Evolutionary conservation across 805 yeast genomes (phyloP).

Genomic region (Starmerella geochares): DNA sequence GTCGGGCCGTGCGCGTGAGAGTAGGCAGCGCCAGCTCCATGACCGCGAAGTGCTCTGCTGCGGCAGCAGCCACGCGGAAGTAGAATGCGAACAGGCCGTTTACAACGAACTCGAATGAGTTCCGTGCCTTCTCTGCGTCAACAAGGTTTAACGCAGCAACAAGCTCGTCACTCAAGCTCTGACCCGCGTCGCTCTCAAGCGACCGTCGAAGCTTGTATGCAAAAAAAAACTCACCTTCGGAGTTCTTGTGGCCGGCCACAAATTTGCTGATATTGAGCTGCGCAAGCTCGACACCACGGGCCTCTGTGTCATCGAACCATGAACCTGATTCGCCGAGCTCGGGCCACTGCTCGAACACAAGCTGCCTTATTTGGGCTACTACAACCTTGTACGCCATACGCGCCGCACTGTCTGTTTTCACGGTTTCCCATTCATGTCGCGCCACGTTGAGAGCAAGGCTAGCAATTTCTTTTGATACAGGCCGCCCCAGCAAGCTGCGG

Average conservation of each 20-base stretch:
- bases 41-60: too few relatives aligned
- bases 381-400: background rate
- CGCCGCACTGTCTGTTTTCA: background rate
- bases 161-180: conserved; percentile 12
- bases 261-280: conserved; percentile 7
- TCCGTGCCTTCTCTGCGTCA: background rate
- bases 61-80: conserved; percentile 3
- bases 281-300: conserved; percentile 1
- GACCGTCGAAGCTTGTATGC: conserved; percentile 14
- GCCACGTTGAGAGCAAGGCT: background rate
- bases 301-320: conserved; percentile 1
- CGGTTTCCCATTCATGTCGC: background rate
- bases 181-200: conserved; percentile 8
- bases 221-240: conserved; percentile 15
- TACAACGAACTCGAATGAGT: conserved; percentile 16
- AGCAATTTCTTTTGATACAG: background rate
- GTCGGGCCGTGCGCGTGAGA: conserved; percentile 3
- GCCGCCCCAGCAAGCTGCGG: background rate
- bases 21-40: conserved; percentile 7
- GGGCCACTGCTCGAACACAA: conserved; percentile 9
- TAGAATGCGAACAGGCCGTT: conserved; percentile 16
- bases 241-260: background rate
- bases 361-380: conserved; percentile 4
- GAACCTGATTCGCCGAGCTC: background rate
- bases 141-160: conserved; percentile 8